phyloP scores from a whole-genome alignment of 129 eudicot genomes.

The Chrysanthemum lavandulifolium region DNA sequence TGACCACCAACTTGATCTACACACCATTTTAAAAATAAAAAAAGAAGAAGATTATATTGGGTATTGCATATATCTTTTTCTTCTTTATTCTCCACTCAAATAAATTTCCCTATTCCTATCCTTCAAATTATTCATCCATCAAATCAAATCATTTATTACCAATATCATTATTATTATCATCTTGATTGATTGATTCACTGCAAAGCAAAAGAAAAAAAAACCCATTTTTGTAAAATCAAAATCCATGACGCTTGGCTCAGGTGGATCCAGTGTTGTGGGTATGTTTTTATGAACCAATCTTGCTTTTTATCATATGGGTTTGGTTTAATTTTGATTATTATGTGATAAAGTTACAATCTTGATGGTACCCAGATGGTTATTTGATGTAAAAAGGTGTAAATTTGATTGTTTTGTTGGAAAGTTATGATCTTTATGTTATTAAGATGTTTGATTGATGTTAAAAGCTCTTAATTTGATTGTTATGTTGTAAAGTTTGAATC shows the following conservation, averaged over 20 bases:
- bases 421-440: too few species aligned
- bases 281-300: constrained; percentile 7
- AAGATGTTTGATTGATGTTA: too few species aligned
- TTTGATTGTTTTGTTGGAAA: not conserved
- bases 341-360: not conserved
- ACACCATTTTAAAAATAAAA: too few species aligned
- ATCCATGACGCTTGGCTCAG: constrained; percentile 85
- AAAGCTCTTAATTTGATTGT: too few species aligned
- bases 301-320: constrained; percentile 1
- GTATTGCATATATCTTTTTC: not conserved
- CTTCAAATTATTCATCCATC: constrained; percentile 14
- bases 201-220: not conserved
- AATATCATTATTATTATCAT: constrained; percentile 7
- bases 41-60: too few species aligned
- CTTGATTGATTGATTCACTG: too few species aligned
- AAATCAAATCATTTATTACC: constrained; percentile 17
- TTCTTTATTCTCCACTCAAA: constrained; percentile 25
- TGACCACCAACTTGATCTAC: too few species aligned
- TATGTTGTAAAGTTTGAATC: not conserved
- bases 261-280: constrained; percentile 91
- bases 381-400: not conserved
- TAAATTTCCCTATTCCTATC: constrained; percentile 1
- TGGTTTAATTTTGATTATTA: constrained; percentile 1
- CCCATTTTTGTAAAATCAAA: not conserved
- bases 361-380: not conserved